These are phyloP conservation scores for Pyrenophora seminiperda DNA, from an alignment of 2,329 filamentous ascomycete genomes.

Conservation along the genomic window DNA sequence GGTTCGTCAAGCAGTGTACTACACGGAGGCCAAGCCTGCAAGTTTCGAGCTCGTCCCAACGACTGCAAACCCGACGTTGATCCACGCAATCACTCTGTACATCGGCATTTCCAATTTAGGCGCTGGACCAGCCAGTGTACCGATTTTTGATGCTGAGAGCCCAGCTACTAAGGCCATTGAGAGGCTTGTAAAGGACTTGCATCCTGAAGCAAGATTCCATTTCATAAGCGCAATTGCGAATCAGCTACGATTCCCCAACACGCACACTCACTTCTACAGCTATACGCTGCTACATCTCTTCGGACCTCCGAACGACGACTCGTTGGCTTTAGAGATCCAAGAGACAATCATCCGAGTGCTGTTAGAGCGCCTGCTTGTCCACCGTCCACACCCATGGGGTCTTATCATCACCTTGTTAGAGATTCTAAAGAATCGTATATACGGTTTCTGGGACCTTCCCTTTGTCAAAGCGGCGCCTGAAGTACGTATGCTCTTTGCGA, in stretches of 20 bases:
- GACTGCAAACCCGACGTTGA: constrained; percentile 69
- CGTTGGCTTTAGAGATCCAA: constrained; percentile 75
- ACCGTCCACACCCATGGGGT: constrained; percentile 95
- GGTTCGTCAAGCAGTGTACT: constrained; percentile 74
- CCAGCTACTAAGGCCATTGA: constrained; percentile 75
- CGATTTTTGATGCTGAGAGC: constrained; percentile 67
- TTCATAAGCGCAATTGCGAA: constrained; percentile 84
- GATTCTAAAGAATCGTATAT: constrained; percentile 87
- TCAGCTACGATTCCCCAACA: constrained; percentile 87
- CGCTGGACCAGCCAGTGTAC: constrained; percentile 62
- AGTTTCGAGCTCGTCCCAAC: constrained; percentile 70
- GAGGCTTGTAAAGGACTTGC: constrained; percentile 74
- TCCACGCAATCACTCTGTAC: constrained; percentile 84
- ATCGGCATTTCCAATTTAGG: constrained; percentile 75
- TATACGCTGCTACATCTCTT: constrained; percentile 85
- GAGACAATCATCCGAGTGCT: constrained; percentile 90
- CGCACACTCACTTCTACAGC: constrained; percentile 91
- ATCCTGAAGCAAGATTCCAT: constrained; percentile 81
- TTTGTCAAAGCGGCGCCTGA: constrained; percentile 91
- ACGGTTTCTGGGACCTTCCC: constrained; percentile 88
- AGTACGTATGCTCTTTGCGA: constrained; percentile 48
- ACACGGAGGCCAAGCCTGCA: constrained; percentile 62
- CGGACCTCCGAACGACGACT: constrained; percentile 61
- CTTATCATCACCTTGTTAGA: constrained; percentile 86
- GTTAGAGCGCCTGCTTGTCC: constrained; percentile 83